Conservation (phyloP, 805 yeast species). For the Saccharomycopsis selenospora region DNA sequence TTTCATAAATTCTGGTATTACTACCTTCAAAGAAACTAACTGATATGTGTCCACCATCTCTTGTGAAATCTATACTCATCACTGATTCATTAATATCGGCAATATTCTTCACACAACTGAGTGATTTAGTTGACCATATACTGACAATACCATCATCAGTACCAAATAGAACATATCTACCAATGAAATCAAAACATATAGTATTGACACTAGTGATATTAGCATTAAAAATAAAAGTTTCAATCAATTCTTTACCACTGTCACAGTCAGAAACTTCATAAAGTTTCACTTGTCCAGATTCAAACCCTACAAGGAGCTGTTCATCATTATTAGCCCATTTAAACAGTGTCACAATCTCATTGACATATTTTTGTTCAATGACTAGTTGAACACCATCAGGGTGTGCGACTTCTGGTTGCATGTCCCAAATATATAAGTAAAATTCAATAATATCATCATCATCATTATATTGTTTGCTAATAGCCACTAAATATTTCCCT, state of each 20-base stretch:
- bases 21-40: slow-evolving; percentile 16
- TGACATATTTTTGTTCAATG: not conserved
- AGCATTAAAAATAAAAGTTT: slow-evolving; percentile 1
- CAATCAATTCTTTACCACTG: not conserved
- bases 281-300: slow-evolving; percentile 6
- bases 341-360: not conserved
- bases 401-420: not conserved
- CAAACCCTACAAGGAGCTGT: slow-evolving; percentile 8
- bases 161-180: slow-evolving; percentile 8
- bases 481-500: slow-evolving; percentile 7
- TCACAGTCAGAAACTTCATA: slow-evolving; percentile 1
- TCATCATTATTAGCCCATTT: slow-evolving; percentile 13
- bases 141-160: slow-evolving; percentile 16
- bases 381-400: slow-evolving; percentile 2
- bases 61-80: slow-evolving; percentile 5
- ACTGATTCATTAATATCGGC: slow-evolving; percentile 18
- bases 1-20: slow-evolving; percentile 8
- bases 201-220: slow-evolving; percentile 12
- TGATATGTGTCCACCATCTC: slow-evolving; percentile 12
- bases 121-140: slow-evolving; percentile 10
- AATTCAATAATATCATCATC: slow-evolving; percentile 3
- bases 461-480: slow-evolving; percentile 7
- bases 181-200: slow-evolving; percentile 11
- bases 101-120: slow-evolving; percentile 13
- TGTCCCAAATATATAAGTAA: slow-evolving; percentile 3